Conservation (phyloP, 73 alveolate species). For the Paraurostyla sp. region DNA sequence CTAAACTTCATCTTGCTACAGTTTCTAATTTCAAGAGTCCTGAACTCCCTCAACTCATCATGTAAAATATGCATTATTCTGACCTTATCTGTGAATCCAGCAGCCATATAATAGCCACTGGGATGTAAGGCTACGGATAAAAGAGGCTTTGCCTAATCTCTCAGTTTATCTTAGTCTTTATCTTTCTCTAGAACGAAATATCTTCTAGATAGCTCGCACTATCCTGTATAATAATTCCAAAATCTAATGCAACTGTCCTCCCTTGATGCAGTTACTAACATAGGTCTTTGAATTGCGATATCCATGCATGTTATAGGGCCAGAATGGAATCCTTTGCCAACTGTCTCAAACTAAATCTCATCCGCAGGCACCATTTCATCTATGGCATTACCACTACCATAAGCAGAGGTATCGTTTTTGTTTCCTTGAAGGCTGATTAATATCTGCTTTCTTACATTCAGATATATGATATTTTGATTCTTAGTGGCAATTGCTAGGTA, state of each 20-base stretch:
- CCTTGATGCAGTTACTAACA: constrained; percentile 86
- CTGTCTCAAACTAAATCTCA: constrained; percentile 9
- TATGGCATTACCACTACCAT: neutral
- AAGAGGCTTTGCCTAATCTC: constrained; percentile 60
- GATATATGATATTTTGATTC: constrained; percentile 37
- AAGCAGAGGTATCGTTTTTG: neutral
- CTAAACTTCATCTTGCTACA: constrained; percentile 89
- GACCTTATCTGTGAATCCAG: constrained; percentile 96
- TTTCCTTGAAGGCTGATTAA: neutral
- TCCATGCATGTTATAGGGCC: constrained; percentile 95
- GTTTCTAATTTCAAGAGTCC: constrained; percentile 83
- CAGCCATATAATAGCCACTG: constrained; percentile 97
- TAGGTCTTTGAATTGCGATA: constrained; percentile 96
- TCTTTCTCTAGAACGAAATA: constrained; percentile 29
- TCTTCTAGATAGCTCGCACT: constrained; percentile 86
- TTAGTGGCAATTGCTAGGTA: constrained; percentile 34
- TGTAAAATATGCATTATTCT: constrained; percentile 92
- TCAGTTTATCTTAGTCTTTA: neutral
- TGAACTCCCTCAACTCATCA: constrained; percentile 90
- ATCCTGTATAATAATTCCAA: constrained; percentile 94
- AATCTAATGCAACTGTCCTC: constrained; percentile 94
- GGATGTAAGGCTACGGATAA: constrained; percentile 97
- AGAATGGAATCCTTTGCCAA: constrained; percentile 91
- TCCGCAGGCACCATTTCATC: neutral
- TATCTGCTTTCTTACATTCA: constrained; percentile 13